Percentiles rank a stretch among this genome's conserved stretches.
These are phyloP conservation scores for Ophiostoma himal-ulmi DNA, from an alignment of 2,329 filamentous ascomycete genomes.

Conservation along the genomic window DNA sequence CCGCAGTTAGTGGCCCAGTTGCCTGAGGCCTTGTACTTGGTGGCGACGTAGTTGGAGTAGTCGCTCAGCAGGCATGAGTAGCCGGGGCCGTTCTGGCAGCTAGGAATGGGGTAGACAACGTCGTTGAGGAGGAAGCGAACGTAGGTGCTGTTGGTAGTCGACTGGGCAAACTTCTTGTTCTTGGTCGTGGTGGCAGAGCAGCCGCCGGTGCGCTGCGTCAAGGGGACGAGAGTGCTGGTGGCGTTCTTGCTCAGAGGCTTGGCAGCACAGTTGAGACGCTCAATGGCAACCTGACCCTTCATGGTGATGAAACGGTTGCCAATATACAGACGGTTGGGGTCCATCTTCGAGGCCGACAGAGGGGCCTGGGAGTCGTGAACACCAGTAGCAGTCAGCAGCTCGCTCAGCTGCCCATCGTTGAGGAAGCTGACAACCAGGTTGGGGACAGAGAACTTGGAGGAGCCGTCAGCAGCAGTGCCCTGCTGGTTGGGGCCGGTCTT, in stretches of 20 bases:
- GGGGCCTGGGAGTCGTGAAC: slow-evolving; percentile 53
- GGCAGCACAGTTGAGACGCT: slow-evolving; percentile 50
- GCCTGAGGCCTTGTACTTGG: slow-evolving; percentile 44
- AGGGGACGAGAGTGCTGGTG: slow-evolving; percentile 16
- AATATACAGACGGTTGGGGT: slow-evolving; percentile 47
- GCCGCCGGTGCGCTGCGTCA: slow-evolving; percentile 18
- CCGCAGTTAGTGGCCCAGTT: slow-evolving; percentile 47
- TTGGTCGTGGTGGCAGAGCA: slow-evolving; percentile 14
- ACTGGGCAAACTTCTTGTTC: slow-evolving; percentile 18
- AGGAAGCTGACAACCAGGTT: slow-evolving; percentile 56
- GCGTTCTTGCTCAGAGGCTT: slow-evolving; percentile 20
- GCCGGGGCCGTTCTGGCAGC: slow-evolving; percentile 51
- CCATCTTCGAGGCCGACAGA: slow-evolving; percentile 44
- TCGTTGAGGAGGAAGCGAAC: slow-evolving; percentile 58
- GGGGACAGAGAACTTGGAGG: slow-evolving; percentile 44
- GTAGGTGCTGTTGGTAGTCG: slow-evolving; percentile 37
- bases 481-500: slow-evolving; percentile 44
- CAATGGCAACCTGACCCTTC: slow-evolving; percentile 60
- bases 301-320: slow-evolving; percentile 54
- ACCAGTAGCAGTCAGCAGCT: slow-evolving; percentile 54
- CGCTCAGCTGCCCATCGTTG: slow-evolving; percentile 61
- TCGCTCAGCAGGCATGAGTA: slow-evolving; percentile 45
- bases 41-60: slow-evolving; percentile 41
- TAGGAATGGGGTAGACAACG: slow-evolving; percentile 53
- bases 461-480: slow-evolving; percentile 43